Evolutionary conservation across 805 yeast species (phyloP).

Genomic region (Candida silvicultrix): DNA sequence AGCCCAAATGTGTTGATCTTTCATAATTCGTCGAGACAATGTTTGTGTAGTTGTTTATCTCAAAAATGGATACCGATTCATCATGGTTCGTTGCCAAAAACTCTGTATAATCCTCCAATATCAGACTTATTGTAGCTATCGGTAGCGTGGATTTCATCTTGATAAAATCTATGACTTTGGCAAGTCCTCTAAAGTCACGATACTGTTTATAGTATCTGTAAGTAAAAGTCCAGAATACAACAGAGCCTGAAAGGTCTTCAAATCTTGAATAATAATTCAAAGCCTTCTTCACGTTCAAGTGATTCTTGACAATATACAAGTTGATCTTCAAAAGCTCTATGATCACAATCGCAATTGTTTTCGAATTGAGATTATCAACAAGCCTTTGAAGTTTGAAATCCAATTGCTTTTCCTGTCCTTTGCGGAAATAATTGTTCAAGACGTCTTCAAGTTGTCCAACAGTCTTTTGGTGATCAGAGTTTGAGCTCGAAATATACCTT

Average conservation of each 20-base stretch:
- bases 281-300: slow-evolving; percentile 25
- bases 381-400: slow-evolving; percentile 13
- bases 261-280: slow-evolving; percentile 22
- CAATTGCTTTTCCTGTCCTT: background rate
- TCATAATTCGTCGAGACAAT: slow-evolving; percentile 23
- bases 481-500: slow-evolving; percentile 15
- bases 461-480: slow-evolving; percentile 15
- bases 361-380: slow-evolving; percentile 31
- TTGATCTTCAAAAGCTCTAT: slow-evolving; percentile 26
- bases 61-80: slow-evolving; percentile 20
- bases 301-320: slow-evolving; percentile 24
- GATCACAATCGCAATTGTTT: slow-evolving; percentile 32
- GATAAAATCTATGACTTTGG: slow-evolving; percentile 38
- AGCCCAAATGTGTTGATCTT: slow-evolving; percentile 23
- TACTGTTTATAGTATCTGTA: slow-evolving; percentile 45
- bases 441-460: slow-evolving; percentile 19
- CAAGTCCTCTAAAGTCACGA: slow-evolving; percentile 38
- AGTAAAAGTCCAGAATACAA: slow-evolving; percentile 50
- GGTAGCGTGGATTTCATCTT: slow-evolving; percentile 43
- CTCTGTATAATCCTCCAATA: slow-evolving; percentile 31
- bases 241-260: slow-evolving; percentile 30
- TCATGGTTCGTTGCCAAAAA: slow-evolving; percentile 26
- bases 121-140: slow-evolving; percentile 35
- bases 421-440: slow-evolving; percentile 17
- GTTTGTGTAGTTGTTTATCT: slow-evolving; percentile 10